phyloP scores from a whole-genome alignment of 306 rosid species.

The Corylus americana region DNA sequence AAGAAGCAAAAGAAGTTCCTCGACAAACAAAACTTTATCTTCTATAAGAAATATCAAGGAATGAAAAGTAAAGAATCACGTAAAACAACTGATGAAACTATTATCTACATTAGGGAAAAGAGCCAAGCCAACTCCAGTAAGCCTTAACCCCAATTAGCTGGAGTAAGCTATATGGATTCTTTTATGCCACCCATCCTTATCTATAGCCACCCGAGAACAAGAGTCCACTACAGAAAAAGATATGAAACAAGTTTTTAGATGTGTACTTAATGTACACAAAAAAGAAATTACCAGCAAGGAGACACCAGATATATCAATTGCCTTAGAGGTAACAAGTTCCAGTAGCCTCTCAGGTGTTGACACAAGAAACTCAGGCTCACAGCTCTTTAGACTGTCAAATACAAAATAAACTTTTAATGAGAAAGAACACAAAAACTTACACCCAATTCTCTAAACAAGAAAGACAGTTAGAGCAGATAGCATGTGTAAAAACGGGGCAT shows the following conservation, averaged over 20 bases:
- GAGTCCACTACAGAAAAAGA: not conserved
- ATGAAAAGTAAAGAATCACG: not conserved
- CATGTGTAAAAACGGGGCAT: not conserved
- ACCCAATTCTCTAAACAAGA: not conserved
- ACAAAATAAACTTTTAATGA: constrained; percentile 30
- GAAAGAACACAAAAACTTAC: constrained; percentile 3
- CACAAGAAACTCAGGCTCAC: constrained; percentile 94
- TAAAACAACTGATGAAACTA: not conserved
- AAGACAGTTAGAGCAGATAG: not conserved
- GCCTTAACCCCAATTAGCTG: not conserved
- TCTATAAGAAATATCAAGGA: not conserved
- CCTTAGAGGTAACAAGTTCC: constrained; percentile 80
- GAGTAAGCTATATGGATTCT: not conserved
- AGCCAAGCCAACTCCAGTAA: not conserved
- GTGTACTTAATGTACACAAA: not conserved
- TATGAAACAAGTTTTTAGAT: not conserved
- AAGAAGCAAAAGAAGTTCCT: not conserved
- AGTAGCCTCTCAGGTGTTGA: constrained; percentile 94
- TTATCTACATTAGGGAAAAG: not conserved
- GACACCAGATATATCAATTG: constrained; percentile 80
- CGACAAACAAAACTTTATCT: not conserved
- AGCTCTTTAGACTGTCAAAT: constrained; percentile 64
- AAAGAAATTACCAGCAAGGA: constrained; percentile 68
- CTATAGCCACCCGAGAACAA: not conserved
- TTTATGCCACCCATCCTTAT: not conserved